Conservation (phyloP, 192 early-diverging fungal species). For the Hyaloraphidium curvatum region DNA sequence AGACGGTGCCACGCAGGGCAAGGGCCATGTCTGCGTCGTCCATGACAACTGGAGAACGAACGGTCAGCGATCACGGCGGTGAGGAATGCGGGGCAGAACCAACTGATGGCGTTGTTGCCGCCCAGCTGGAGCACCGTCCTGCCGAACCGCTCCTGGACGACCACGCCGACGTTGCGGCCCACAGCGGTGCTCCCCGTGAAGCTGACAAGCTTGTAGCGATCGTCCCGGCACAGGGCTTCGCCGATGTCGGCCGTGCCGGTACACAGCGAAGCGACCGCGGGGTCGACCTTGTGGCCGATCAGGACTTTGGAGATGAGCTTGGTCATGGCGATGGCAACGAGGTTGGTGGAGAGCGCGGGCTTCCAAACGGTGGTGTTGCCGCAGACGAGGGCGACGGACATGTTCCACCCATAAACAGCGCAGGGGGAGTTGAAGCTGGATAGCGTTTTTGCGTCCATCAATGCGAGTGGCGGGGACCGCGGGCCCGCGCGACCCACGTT, state of each 20-base stretch:
- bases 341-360: constrained; percentile 52
- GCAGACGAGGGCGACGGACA: constrained; percentile 65
- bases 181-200: constrained; percentile 80
- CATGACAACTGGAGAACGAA: constrained; percentile 21
- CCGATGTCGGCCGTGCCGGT: constrained; percentile 75
- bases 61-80: background rate
- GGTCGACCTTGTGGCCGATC: constrained; percentile 56
- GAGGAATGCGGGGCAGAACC: background rate
- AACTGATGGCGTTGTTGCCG: constrained; percentile 85
- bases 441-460: no score
- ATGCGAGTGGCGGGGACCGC: no score
- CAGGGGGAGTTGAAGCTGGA: constrained; percentile 93
- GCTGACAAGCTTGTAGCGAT: constrained; percentile 55
- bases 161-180: constrained; percentile 20
- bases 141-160: constrained; percentile 73
- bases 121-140: constrained; percentile 75
- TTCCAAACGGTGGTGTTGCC: constrained; percentile 78
- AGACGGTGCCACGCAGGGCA: constrained; percentile 64
- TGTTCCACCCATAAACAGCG: constrained; percentile 55
- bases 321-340: constrained; percentile 73
- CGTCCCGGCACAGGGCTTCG: constrained; percentile 43
- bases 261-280: constrained; percentile 63
- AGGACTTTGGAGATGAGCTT: constrained; percentile 69
- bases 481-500: no score
- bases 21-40: constrained; percentile 80